phyloP scores from a whole-genome alignment of 1,284 basidiomycete genomes.

The Marasmius tenuissimus region DNA sequence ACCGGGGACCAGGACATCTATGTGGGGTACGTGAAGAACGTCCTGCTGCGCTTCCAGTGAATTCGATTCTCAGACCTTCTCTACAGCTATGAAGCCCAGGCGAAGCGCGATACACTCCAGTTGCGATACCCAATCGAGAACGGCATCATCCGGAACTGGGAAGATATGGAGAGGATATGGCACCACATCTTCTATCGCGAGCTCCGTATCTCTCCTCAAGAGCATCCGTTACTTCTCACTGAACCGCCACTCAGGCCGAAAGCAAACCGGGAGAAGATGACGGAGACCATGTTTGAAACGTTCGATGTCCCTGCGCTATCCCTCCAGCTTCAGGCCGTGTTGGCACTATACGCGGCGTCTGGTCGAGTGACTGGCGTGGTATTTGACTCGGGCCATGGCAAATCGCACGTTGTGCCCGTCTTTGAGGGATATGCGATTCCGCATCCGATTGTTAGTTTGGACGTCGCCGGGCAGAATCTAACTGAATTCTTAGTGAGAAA shows the following conservation, averaged over 20 bases:
- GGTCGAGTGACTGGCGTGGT: constrained; percentile 91
- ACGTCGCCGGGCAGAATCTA: constrained; percentile 81
- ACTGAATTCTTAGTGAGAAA: constrained; percentile 82
- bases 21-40: constrained; percentile 53
- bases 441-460: constrained; percentile 80
- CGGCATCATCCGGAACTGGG: constrained; percentile 92
- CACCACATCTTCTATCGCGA: constrained; percentile 87
- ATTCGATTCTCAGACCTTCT: neutral
- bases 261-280: constrained; percentile 93
- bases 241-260: constrained; percentile 90
- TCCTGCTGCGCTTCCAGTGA: no score
- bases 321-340: constrained; percentile 87
- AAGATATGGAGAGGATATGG: constrained; percentile 93
- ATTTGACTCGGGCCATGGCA: constrained; percentile 88
- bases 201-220: constrained; percentile 77
- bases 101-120: constrained; percentile 88
- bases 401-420: constrained; percentile 88
- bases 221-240: constrained; percentile 88
- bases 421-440: constrained; percentile 85
- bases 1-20: constrained; percentile 83
- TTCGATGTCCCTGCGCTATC: constrained; percentile 92
- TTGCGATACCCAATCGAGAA: constrained; percentile 80
- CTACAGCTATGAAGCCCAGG: constrained; percentile 80
- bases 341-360: constrained; percentile 87
- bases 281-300: constrained; percentile 94